These are phyloP conservation scores for Nitzschia sp. DNA, from an alignment of 108 stramenopile species.

Conservation along the genomic window DNA sequence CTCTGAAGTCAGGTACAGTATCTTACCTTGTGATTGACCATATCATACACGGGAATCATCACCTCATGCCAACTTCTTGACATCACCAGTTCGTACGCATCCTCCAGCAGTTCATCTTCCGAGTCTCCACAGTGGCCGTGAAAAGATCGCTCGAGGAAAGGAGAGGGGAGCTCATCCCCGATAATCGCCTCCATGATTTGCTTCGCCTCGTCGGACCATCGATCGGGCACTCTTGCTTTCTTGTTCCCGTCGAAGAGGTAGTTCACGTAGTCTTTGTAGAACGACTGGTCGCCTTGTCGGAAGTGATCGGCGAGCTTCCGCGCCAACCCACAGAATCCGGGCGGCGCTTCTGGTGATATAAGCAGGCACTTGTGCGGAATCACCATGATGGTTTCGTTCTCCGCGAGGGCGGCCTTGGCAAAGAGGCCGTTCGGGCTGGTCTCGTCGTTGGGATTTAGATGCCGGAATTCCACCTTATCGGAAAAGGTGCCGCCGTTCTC, in stretches of 20 bases:
- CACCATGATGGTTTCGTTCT: slow-evolving; percentile 30
- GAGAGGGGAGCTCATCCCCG: slow-evolving; percentile 10
- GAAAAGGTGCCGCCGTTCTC: slow-evolving; percentile 1
- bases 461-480: slow-evolving; percentile 10
- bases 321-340: slow-evolving; percentile 29
- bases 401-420: slow-evolving; percentile 33
- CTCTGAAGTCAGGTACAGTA: not conserved
- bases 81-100: slow-evolving; percentile 51
- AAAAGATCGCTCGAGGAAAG: slow-evolving; percentile 26
- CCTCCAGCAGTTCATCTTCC: slow-evolving; percentile 37
- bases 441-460: not conserved
- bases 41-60: slow-evolving; percentile 67
- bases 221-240: slow-evolving; percentile 12
- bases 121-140: slow-evolving; percentile 54
- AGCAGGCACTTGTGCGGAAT: slow-evolving; percentile 29
- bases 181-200: slow-evolving; percentile 30
- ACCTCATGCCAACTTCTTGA: slow-evolving; percentile 55
- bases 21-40: slow-evolving; percentile 54
- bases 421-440: slow-evolving; percentile 24
- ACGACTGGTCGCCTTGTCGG: slow-evolving; percentile 49
- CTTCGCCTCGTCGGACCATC: slow-evolving; percentile 46
- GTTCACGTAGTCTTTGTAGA: slow-evolving; percentile 62
- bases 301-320: slow-evolving; percentile 28
- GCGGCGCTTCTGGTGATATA: not conserved
- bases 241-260: slow-evolving; percentile 46